These are phyloP conservation scores for Wickerhamomyces subpelliculosus DNA, from an alignment of 805 yeast genomes.

Conservation along the genomic window DNA sequence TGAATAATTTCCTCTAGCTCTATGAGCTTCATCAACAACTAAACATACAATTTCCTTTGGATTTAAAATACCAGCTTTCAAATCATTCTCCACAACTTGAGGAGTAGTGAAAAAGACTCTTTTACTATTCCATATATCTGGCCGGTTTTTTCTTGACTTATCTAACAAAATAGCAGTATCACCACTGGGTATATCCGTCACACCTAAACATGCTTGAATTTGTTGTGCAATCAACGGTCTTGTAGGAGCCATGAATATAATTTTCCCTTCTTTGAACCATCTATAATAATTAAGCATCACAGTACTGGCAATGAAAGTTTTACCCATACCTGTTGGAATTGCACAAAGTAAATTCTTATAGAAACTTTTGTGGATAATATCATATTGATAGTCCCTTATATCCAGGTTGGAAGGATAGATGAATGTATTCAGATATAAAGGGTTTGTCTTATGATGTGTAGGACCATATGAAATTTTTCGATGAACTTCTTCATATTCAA, in stretches of 20 bases:
- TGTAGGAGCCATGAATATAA: slow-evolving; percentile 95
- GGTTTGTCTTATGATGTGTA: slow-evolving; percentile 45
- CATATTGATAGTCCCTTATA: slow-evolving; percentile 81
- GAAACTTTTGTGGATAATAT: slow-evolving; percentile 67
- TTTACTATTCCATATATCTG: slow-evolving; percentile 68
- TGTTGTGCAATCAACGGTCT: slow-evolving; percentile 95
- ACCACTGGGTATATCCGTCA: slow-evolving; percentile 72
- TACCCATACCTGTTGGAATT: slow-evolving; percentile 95
- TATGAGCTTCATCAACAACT: slow-evolving; percentile 93
- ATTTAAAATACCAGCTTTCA: slow-evolving; percentile 63
- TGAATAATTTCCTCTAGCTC: slow-evolving; percentile 87
- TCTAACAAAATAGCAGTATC: slow-evolving; percentile 77
- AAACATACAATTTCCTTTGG: slow-evolving; percentile 71
- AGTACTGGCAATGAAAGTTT: slow-evolving; percentile 91
- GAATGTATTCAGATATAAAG: slow-evolving; percentile 36
- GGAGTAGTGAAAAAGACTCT: slow-evolving; percentile 93
- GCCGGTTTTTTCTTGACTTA: slow-evolving; percentile 51
- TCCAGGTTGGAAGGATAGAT: slow-evolving; percentile 84
- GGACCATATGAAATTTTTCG: slow-evolving; percentile 29
- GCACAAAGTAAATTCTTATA: slow-evolving; percentile 77
- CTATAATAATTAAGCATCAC: slow-evolving; percentile 84
- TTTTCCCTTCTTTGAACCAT: slow-evolving; percentile 77
- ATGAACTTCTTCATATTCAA: slow-evolving; percentile 31
- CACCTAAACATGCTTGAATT: slow-evolving; percentile 82
- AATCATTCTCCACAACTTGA: slow-evolving; percentile 89